Conservation (phyloP, 83 land plant genomes). For the Diphasiastrum complanatum region DNA sequence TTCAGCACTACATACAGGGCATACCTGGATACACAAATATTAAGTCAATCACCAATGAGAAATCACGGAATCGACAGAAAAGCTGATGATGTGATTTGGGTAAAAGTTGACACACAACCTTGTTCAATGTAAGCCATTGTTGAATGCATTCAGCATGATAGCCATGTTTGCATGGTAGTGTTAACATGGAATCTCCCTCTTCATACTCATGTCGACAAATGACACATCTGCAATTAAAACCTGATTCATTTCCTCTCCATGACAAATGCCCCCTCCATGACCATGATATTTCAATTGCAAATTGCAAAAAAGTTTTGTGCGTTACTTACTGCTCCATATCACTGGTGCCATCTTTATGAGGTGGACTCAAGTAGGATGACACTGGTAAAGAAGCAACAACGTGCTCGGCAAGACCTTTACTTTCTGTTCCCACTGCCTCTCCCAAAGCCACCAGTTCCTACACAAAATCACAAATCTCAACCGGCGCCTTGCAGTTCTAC, state of each 20-base stretch:
- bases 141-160: slow-evolving; percentile 66
- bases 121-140: slow-evolving; percentile 67
- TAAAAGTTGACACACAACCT: too few relatives aligned
- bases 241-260: too few relatives aligned
- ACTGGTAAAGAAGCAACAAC: slow-evolving; percentile 65
- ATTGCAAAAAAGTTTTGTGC: too few relatives aligned
- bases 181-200: slow-evolving; percentile 47
- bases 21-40: background rate
- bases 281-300: too few relatives aligned
- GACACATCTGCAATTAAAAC: slow-evolving; percentile 65
- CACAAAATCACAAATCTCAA: background rate
- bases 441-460: slow-evolving; percentile 85
- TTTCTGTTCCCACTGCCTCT: slow-evolving; percentile 82
- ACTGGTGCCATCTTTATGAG: slow-evolving; percentile 24
- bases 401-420: slow-evolving; percentile 64
- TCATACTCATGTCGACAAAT: slow-evolving; percentile 59
- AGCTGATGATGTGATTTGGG: too few relatives aligned
- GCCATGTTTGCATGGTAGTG: slow-evolving; percentile 60
- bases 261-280: too few relatives aligned
- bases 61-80: background rate
- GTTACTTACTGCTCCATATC: slow-evolving; percentile 40
- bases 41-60: background rate
- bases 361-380: slow-evolving; percentile 33
- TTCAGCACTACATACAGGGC: background rate
- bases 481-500: too few relatives aligned